Base-by-base conservation (phyloP, 2,329 filamentous ascomycete species). In the Xylariaceae sp. region DNA sequence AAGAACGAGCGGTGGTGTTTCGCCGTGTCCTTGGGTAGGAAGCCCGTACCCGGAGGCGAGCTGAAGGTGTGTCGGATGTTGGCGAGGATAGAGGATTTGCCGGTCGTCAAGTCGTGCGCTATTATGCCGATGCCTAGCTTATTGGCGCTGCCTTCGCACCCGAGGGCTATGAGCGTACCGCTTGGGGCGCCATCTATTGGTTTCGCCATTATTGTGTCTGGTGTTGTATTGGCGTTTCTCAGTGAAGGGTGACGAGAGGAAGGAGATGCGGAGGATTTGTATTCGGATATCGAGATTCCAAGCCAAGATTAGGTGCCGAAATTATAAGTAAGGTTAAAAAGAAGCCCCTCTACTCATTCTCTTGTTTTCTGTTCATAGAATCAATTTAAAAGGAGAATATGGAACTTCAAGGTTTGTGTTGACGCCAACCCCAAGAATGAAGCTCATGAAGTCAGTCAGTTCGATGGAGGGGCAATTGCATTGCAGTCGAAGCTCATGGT, bases 101-200 rank as follows among this genome's bases (percentile, higher is more conserved):
- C 75, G 58, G 81, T 78, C 24, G 78, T 74, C 51, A 67, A 76
- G 54, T 87, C 82, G 79, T 98, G 95, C 21, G 87, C 84, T 73
- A 99, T 96, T 56, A 99, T 81, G 70, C 95, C 95, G 56, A 98
- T 89, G 65, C 94, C 95, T 49, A 99, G 87, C 78, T 99, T 99
- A 82, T 99, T 99, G 76, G 95, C 95, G 55, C 92, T 96, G 74
- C 95, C 94, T 80, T 99, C 95, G 72, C 81, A 84, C 63, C 84
- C 84, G 62, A 87, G 76, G 66, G 83, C 81, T 62, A 85, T 79
- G 69, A 81, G 55, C 77, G 74, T 2, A 2, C 53, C 51, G 28
- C 23, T 44, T 4, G 53, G 41, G 28, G 33, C 12, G 26, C 26
- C 24, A 16, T 52, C 16, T 21, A 28, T 6, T 8, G 28, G 40